Evolutionary conservation across 345 rosid species (phyloP).

Genomic region (Salix koriyanagi): DNA sequence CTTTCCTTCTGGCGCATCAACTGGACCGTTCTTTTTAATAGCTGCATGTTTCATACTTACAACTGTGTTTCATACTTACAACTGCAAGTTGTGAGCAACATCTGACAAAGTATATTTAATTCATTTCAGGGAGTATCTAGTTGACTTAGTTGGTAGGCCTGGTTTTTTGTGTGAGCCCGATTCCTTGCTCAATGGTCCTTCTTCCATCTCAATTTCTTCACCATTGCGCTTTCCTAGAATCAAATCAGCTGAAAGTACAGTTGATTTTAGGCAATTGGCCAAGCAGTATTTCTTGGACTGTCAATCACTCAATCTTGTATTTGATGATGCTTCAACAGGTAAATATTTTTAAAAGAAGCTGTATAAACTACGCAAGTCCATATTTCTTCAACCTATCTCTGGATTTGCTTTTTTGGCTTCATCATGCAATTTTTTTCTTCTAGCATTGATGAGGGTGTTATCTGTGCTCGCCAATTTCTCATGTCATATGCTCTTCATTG

Average conservation of each 20-base stretch:
- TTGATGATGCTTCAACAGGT: constrained; percentile 79
- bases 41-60: constrained; percentile 1
- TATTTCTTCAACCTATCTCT: neutral
- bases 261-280: constrained; percentile 83
- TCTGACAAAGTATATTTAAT: constrained; percentile 27
- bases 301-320: constrained; percentile 71
- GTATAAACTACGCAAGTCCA: neutral
- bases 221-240: constrained; percentile 90
- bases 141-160: constrained; percentile 89
- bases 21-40: neutral
- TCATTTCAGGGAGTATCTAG: constrained; percentile 83
- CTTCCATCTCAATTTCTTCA: constrained; percentile 85
- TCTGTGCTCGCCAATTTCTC: neutral
- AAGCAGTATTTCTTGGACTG: constrained; percentile 81
- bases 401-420: neutral
- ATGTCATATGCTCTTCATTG: neutral
- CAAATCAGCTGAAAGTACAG: constrained; percentile 56
- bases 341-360: constrained; percentile 13
- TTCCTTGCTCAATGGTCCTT: constrained; percentile 95
- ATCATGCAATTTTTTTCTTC: neutral
- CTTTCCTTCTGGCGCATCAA: neutral
- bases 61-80: constrained; percentile 4
- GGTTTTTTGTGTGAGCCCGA: constrained; percentile 88
- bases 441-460: too few species aligned
- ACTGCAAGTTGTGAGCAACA: neutral